Evolutionary conservation across 2,329 filamentous ascomycete genomes (phyloP).

Genomic region (Neofusicoccum kwambonambiense): DNA sequence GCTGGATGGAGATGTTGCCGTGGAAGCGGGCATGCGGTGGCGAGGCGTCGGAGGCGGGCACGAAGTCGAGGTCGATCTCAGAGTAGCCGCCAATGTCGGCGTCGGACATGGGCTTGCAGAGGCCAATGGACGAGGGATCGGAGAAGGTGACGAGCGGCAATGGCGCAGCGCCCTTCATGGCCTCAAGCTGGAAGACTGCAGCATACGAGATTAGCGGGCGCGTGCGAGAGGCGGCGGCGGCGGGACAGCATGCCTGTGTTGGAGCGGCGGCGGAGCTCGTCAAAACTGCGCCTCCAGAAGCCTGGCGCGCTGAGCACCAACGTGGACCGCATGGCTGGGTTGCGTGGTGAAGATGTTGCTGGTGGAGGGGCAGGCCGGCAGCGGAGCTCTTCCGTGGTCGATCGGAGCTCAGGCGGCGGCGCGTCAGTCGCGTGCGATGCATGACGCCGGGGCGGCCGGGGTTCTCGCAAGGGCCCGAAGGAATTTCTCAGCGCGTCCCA

Average conservation of each 20-base stretch:
- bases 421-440: neutral
- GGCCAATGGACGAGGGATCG: slow-evolving; percentile 40
- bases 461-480: neutral
- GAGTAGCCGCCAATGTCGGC: slow-evolving; percentile 84
- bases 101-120: slow-evolving; percentile 79
- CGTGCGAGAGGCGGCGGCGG: slow-evolving; percentile 30
- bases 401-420: neutral
- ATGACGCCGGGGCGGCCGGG: slow-evolving; percentile 3
- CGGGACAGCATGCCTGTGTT: slow-evolving; percentile 47
- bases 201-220: slow-evolving; percentile 26
- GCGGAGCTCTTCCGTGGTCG: neutral
- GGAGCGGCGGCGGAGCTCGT: slow-evolving; percentile 58
- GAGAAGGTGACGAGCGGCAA: slow-evolving; percentile 66
- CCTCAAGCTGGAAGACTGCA: slow-evolving; percentile 67
- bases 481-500: slow-evolving; percentile 6
- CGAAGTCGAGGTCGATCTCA: slow-evolving; percentile 67
- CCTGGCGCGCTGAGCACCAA: slow-evolving; percentile 35
- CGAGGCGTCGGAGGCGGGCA: slow-evolving; percentile 46
- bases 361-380: neutral
- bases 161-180: slow-evolving; percentile 64
- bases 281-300: slow-evolving; percentile 58
- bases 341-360: neutral
- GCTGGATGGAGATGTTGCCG: slow-evolving; percentile 80
- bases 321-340: slow-evolving; percentile 10
- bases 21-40: slow-evolving; percentile 77